Evolutionary conservation across 768 basidiomycete genomes (phyloP).

Genomic region (Dictyophora rubrovolvata): DNA sequence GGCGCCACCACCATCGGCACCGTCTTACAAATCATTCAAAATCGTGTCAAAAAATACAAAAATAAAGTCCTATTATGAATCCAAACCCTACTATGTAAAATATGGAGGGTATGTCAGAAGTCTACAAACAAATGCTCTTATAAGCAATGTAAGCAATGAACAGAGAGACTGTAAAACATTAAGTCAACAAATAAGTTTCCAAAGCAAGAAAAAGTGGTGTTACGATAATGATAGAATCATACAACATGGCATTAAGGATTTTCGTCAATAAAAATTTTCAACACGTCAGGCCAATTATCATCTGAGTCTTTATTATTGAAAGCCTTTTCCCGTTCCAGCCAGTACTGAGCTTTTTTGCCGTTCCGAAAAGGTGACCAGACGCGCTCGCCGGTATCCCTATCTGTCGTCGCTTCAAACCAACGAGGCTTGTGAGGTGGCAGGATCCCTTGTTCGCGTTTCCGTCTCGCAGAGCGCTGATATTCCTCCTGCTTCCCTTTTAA

Average conservation of each 20-base stretch:
- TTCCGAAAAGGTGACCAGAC: conserved; percentile 68
- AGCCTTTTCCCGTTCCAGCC: conserved; percentile 64
- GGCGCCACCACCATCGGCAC: too few relatives aligned
- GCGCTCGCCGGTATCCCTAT: conserved; percentile 81
- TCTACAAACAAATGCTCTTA: too few relatives aligned
- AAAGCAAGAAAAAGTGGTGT: too few relatives aligned
- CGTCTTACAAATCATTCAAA: too few relatives aligned
- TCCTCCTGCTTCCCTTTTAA: conserved; percentile 79
- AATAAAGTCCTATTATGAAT: too few relatives aligned
- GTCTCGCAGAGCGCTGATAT: conserved; percentile 63
- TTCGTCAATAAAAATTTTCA: conserved; percentile 73
- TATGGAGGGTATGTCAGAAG: too few relatives aligned
- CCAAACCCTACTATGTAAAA: too few relatives aligned
- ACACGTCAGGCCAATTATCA: conserved; percentile 57
- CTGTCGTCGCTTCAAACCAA: conserved; percentile 80
- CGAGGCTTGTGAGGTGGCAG: conserved; percentile 65
- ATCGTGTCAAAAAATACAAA: too few relatives aligned
- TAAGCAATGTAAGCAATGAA: too few relatives aligned
- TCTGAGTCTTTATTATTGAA: conserved; percentile 30
- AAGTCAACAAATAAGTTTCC: too few relatives aligned
- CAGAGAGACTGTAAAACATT: too few relatives aligned
- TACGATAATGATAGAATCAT: not conserved
- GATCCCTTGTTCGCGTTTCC: conserved; percentile 64
- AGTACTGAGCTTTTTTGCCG: conserved; percentile 60
- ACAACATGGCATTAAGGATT: conserved; percentile 16